Base-by-base conservation (phyloP, 2,329 filamentous ascomycete genomes). In the Aspergillus pseudoglaucus region DNA sequence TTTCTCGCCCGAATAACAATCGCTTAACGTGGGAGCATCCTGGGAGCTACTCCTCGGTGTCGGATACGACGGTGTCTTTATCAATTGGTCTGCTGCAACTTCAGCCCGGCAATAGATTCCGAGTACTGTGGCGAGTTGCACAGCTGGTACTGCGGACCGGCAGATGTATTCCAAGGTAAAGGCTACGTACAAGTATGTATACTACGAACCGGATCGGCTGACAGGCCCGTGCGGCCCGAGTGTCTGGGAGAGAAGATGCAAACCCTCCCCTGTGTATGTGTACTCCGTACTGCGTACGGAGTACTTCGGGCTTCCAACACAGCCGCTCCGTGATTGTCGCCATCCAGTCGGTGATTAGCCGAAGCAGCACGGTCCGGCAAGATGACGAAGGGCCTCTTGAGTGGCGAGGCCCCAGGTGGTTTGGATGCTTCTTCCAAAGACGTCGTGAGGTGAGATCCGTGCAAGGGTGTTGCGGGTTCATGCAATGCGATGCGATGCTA, bases 401-500 rank as follows among this genome's bases (percentile, higher is more conserved):
- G 10, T 30, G 25, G 25, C 25, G 25, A 30, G 9, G 25, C 4
- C 25, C 9, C 25, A 30, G 25, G 14, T 27, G 25, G 39, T 46
- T 51, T 47, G 49, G n/a, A 17, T 12, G 23, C 32, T 47, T 50
- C 35, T 22, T 20, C 27, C 25, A 25, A 30, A 23, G 15, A n/a
- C 22, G 42, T 42, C 38, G 33, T 45, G 38, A 51, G 52, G 49
- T 25, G 32, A 47, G 42, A 45, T 51, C 37, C 41, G 40, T 32
- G 37, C 47, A 38, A 22, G 18, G 23, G 7, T 27, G 4, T 15
- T 47, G 20, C 46, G 23, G 46, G 47, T 38, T 39, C 10, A 44
- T 42, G 47, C 46, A 33, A n/a, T 30, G 44, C 35, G 22, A 15
- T 20, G 37, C 37, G 10, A 20, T 18, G 15, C 7, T 12, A 30